A percentile compares a stretch with the other conserved stretches of the same genome.
Conservation (phyloP, 805 yeast species). For the Candida mattraensis region DNA sequence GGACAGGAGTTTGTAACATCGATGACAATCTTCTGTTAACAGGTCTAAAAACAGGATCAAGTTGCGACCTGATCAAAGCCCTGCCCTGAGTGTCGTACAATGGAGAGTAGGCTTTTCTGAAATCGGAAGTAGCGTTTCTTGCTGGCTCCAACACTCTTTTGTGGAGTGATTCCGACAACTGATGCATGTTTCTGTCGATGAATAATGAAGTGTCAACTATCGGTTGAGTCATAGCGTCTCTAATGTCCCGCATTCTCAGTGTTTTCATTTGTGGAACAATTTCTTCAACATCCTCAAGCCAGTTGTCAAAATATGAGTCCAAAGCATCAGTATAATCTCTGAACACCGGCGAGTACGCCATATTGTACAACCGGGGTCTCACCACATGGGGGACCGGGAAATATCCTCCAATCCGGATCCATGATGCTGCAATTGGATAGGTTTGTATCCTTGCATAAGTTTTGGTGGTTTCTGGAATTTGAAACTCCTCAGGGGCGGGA, state of each 20-base stretch:
- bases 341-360: conserved; percentile 27
- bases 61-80: conserved; percentile 58
- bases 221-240: conserved; percentile 53
- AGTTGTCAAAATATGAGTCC: conserved; percentile 54
- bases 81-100: conserved; percentile 60
- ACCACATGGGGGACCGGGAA: conserved; percentile 29
- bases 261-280: conserved; percentile 60
- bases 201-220: conserved; percentile 40
- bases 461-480: conserved; percentile 28
- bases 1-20: conserved; percentile 27
- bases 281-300: conserved; percentile 58
- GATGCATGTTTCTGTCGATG: conserved; percentile 36
- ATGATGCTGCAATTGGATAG: conserved; percentile 46
- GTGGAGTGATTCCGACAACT: conserved; percentile 32
- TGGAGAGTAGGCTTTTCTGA: conserved; percentile 50
- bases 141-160: conserved; percentile 45
- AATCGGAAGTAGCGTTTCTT: conserved; percentile 44
- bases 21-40: conserved; percentile 54
- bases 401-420: conserved; percentile 29
- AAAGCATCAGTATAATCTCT: conserved; percentile 26
- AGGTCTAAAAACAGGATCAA: conserved; percentile 65
- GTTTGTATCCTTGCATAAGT: conserved; percentile 42
- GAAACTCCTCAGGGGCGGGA: conserved; percentile 3
- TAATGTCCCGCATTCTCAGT: conserved; percentile 47
- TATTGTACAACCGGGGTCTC: conserved; percentile 22